Evolutionary conservation across 768 basidiomycete genomes (phyloP).

Genomic region (Pulveroboletus sp.): DNA sequence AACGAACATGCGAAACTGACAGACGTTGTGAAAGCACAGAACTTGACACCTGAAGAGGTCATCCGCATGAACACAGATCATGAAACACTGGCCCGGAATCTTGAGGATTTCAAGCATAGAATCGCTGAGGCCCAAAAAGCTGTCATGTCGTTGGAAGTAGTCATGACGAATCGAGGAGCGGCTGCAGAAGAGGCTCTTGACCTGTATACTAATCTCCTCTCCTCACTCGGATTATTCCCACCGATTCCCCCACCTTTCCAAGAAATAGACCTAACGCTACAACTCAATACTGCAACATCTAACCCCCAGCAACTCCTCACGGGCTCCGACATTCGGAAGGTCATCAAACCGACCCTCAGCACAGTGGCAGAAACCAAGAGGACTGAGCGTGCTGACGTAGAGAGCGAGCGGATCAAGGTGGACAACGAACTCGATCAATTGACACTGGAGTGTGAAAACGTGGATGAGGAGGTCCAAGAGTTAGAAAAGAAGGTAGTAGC

Average conservation of each 20-base stretch:
- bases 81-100: conserved; percentile 66
- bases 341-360: conserved; percentile 75
- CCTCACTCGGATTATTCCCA: conserved; percentile 74
- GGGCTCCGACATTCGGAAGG: conserved; percentile 68
- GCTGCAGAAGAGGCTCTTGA: conserved; percentile 82
- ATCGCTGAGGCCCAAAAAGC: conserved; percentile 69
- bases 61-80: conserved; percentile 88
- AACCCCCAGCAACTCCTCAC: conserved; percentile 65
- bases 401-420: conserved; percentile 75
- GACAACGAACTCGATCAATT: conserved; percentile 83
- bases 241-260: conserved; percentile 69
- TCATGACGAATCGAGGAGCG: conserved; percentile 73
- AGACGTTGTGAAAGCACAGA: conserved; percentile 77
- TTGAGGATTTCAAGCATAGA: conserved; percentile 76
- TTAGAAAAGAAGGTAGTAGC: conserved; percentile 69
- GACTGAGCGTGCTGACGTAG: conserved; percentile 62
- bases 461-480: conserved; percentile 74
- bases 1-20: conserved; percentile 61
- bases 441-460: conserved; percentile 72
- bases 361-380: conserved; percentile 71
- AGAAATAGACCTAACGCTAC: conserved; percentile 73
- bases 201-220: conserved; percentile 72
- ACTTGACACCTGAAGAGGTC: conserved; percentile 90
- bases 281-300: conserved; percentile 75
- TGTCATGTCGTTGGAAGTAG: conserved; percentile 81